These are phyloP conservation scores for Fusarium veterinarium DNA, from an alignment of 2,329 filamentous ascomycete species.

Conservation along the genomic window DNA sequence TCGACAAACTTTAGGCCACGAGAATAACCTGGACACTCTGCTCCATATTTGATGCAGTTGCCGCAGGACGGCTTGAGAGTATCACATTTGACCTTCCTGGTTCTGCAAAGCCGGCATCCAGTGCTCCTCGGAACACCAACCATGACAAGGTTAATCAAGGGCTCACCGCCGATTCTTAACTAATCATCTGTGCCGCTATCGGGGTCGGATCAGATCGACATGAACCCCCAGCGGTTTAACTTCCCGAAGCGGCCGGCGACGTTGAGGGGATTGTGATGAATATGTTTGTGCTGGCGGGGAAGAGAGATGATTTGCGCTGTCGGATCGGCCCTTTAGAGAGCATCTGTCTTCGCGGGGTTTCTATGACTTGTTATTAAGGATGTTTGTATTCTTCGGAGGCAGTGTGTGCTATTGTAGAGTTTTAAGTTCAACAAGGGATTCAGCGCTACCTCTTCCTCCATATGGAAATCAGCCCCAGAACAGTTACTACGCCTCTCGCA, in stretches of 20 bases:
- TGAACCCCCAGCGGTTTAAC: conserved; percentile 28
- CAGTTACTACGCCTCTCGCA: neutral
- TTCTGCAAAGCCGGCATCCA: conserved; percentile 55
- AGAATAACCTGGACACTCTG: conserved; percentile 54
- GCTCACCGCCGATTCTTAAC: conserved; percentile 41
- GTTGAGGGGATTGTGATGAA: conserved; percentile 10
- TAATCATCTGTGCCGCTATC: conserved; percentile 32
- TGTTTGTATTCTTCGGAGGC: neutral
- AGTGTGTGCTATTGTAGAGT: conserved; percentile 1
- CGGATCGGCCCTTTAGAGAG: neutral
- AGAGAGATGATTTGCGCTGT: conserved; percentile 25
- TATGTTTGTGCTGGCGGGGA: conserved; percentile 16
- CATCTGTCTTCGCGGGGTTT: neutral
- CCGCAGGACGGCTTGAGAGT: conserved; percentile 54
- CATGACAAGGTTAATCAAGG: conserved; percentile 41
- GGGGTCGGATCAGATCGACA: conserved; percentile 34
- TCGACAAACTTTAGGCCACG: conserved; percentile 54
- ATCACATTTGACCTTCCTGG: conserved; percentile 59
- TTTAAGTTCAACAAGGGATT: neutral
- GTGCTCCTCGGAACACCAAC: conserved; percentile 54
- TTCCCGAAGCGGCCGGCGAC: conserved; percentile 34
- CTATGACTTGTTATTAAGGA: neutral
- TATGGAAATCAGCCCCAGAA: conserved; percentile 6
- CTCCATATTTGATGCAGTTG: conserved; percentile 55
- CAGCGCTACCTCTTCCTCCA: neutral